A percentile compares a stretch with the other conserved stretches of the same genome.
Conservation (phyloP, 164 flowering plant genomes). For the Amborella trichopoda region DNA sequence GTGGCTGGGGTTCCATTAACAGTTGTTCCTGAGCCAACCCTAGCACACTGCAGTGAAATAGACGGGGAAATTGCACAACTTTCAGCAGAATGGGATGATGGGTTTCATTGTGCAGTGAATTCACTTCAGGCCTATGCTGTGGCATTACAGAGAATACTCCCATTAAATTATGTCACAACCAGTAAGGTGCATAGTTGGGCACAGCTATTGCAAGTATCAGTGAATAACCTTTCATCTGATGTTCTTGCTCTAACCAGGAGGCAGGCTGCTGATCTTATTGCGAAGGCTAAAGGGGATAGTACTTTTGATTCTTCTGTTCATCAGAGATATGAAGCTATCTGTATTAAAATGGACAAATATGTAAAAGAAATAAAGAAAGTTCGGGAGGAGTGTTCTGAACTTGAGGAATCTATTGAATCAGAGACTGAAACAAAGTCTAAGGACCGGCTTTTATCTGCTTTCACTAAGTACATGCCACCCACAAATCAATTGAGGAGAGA, state of each 20-base stretch:
- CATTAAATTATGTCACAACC: slow-evolving; percentile 65
- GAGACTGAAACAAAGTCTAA: slow-evolving; percentile 68
- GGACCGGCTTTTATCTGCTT: slow-evolving; percentile 58
- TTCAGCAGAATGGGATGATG: slow-evolving; percentile 49
- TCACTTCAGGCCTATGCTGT: slow-evolving; percentile 59
- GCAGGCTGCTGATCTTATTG: slow-evolving; percentile 70
- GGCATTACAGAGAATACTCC: slow-evolving; percentile 74
- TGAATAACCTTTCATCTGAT: slow-evolving; percentile 55
- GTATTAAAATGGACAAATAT: slow-evolving; percentile 46
- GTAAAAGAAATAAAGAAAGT: slow-evolving; percentile 54
- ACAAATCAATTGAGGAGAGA: slow-evolving; percentile 46
- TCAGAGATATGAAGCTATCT: slow-evolving; percentile 39
- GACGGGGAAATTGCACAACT: slow-evolving; percentile 78
- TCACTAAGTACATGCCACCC: slow-evolving; percentile 51
- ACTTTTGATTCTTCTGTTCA: slow-evolving; percentile 34
- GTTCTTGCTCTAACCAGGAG: slow-evolving; percentile 46
- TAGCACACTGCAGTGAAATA: slow-evolving; percentile 77
- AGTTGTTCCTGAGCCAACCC: slow-evolving; percentile 95
- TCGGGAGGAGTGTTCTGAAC: slow-evolving; percentile 60
- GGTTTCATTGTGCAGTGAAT: slow-evolving; percentile 46
- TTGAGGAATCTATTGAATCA: slow-evolving; percentile 56
- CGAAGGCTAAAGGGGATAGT: slow-evolving; percentile 30
- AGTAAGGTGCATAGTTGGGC: slow-evolving; percentile 87
- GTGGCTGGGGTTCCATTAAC: slow-evolving; percentile 84
- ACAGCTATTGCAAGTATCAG: slow-evolving; percentile 62